Conservation (phyloP, 257 asterid species). For the Nicotiana otophora region DNA sequence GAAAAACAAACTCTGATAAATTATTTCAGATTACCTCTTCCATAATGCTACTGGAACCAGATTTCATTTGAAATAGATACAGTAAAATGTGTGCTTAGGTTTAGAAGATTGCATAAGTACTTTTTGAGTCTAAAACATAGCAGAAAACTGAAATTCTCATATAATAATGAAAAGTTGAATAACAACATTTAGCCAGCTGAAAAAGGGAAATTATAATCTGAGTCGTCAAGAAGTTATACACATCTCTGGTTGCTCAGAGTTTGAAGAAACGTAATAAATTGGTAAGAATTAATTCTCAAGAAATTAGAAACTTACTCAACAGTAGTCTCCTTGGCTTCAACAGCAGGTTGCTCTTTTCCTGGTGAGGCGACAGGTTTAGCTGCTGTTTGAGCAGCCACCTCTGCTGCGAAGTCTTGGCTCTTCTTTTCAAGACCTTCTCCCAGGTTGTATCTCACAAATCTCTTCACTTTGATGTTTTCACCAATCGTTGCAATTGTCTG, state of each 20-base stretch:
- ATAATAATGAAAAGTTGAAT: neutral
- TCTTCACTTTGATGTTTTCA: constrained; percentile 83
- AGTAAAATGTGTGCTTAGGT: neutral
- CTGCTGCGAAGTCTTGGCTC: constrained; percentile 93
- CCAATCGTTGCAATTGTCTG: constrained; percentile 88
- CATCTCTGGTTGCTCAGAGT: neutral
- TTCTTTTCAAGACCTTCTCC: constrained; percentile 98
- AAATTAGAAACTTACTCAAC: constrained; percentile 50
- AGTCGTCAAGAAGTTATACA: neutral
- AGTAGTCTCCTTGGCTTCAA: constrained; percentile 42
- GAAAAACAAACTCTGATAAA: neutral
- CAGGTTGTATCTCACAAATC: constrained; percentile 76
- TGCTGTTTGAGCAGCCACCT: constrained; percentile 97
- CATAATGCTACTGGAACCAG: neutral
- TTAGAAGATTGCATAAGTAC: neutral
- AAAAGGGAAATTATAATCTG: neutral
- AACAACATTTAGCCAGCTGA: neutral
- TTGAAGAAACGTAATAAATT: neutral
- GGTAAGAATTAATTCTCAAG: neutral
- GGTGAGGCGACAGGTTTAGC: constrained; percentile 49
- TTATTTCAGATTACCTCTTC: neutral
- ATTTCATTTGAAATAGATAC: neutral
- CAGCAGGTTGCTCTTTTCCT: constrained; percentile 45
- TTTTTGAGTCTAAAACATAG: neutral
- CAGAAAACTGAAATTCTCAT: neutral